Percentiles rank a stretch among this genome's conserved stretches.
Evolutionary conservation across 805 yeast genomes (phyloP).

Genomic region (Nakazawaea anatomiae): DNA sequence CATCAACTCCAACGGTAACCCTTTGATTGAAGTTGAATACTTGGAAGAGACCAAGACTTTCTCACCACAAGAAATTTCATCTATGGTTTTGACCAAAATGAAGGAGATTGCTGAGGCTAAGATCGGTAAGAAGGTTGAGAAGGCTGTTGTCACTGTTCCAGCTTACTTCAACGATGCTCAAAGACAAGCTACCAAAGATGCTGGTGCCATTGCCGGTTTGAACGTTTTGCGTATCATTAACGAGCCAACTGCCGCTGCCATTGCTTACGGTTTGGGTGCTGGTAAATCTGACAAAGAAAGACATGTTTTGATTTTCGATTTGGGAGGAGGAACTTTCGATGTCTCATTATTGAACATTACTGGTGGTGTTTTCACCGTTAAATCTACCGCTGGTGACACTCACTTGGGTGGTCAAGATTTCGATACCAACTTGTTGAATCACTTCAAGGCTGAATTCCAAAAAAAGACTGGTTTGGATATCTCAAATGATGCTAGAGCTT

Average conservation of each 20-base stretch:
- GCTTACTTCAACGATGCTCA: conserved; percentile 78
- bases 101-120: conserved; percentile 75
- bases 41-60: conserved; percentile 63
- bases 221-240: conserved; percentile 72
- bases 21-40: conserved; percentile 66
- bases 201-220: conserved; percentile 76
- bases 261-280: conserved; percentile 97
- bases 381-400: conserved; percentile 99
- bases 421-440: conserved; percentile 91
- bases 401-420: conserved; percentile 99
- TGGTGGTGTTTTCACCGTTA: conserved; percentile 95
- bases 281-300: conserved; percentile 76
- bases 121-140: conserved; percentile 64
- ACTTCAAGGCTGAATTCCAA: conserved; percentile 85
- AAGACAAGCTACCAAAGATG: conserved; percentile 80
- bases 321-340: conserved; percentile 99
- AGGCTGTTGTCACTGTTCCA: conserved; percentile 76
- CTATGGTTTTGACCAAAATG: conserved; percentile 79
- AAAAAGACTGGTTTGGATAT: conserved; percentile 92
- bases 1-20: conserved; percentile 57
- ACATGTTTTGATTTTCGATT: conserved; percentile 88
- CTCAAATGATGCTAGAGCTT: conserved; percentile 87
- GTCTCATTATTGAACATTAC: conserved; percentile 88
- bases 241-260: conserved; percentile 95
- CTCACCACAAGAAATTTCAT: conserved; percentile 71